These are phyloP conservation scores for Eucalyptus tenuipes DNA, from an alignment of 345 rosid species.

Conservation along the genomic window DNA sequence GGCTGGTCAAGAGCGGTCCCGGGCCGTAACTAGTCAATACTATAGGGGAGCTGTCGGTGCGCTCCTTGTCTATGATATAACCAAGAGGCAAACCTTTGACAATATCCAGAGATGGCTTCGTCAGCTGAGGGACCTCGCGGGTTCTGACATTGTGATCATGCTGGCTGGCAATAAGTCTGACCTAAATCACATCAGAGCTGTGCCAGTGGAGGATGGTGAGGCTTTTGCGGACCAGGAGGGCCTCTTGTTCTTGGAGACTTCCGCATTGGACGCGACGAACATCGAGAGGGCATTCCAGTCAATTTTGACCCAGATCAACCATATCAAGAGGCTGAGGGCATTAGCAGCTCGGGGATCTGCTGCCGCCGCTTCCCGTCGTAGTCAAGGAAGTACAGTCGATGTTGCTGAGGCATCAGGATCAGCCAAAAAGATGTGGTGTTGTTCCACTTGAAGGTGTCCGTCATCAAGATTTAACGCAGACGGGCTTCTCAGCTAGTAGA, in stretches of 20 bases:
- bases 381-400: conserved; percentile 56
- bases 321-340: conserved; percentile 61
- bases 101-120: conserved; percentile 65
- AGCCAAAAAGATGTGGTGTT: conserved; percentile 32
- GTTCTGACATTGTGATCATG: conserved; percentile 74
- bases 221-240: conserved; percentile 58
- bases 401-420: conserved; percentile 41
- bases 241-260: conserved; percentile 60
- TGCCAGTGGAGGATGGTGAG: conserved; percentile 42
- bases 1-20: conserved; percentile 72
- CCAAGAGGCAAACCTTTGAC: conserved; percentile 71
- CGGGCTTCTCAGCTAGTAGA: not conserved
- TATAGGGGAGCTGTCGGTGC: conserved; percentile 82
- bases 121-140: conserved; percentile 65
- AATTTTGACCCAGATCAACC: conserved; percentile 52
- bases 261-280: conserved; percentile 61
- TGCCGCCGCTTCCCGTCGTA: conserved; percentile 28
- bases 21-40: conserved; percentile 64
- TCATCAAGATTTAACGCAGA: not conserved
- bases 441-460: conserved; percentile 19
- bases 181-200: conserved; percentile 59
- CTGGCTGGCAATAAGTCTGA: conserved; percentile 74
- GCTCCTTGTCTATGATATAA: conserved; percentile 66
- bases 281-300: conserved; percentile 68
- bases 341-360: conserved; percentile 59